Base-by-base conservation (phyloP, 768 basidiomycete species). In the Podaxis mareebaensis region DNA sequence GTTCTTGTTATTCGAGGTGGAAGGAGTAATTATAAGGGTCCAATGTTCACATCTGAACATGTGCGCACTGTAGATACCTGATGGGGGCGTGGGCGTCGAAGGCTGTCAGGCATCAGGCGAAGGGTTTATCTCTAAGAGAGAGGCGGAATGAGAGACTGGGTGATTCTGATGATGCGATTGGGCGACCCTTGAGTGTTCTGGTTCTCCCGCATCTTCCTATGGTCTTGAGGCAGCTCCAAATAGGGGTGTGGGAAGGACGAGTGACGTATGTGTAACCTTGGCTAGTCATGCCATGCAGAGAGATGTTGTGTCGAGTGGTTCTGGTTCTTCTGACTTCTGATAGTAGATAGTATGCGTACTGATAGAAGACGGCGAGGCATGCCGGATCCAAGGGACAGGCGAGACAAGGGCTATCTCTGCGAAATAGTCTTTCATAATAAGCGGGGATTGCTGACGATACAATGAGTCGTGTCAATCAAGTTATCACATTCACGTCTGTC, bases 181-280 rank as follows among this genome's bases (percentile, higher is more conserved):
- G 38, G 22, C 11, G 22, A 56, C 39, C 54, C n/a, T 46, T 46
- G 36, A 24, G 33, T 26, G 22, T 38, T 40, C 36, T 15, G n/a
- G 8, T 20, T 20, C 10, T 51, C n/a, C 20, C 20, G 48, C n/a
- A 7, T 51, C 33, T 33, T 33, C 33, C 33, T 33, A 33, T 33
- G 33, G 49, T 12, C 11, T 28, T 51, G 49, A 10, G 53, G 30
- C n/a, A 54, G 15, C 54, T 40, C 54, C 54, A n/a, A 24, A 56
- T 56, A 40, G 54, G 22, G 24, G 24, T 51, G 49, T 51, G 49
- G 49, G 49, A 51, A 28, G 49, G 26, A 55, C 17, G 38, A 55
- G 38, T 56, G 54, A 56, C 54, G 54, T 56, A 39, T 20, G 22
- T 51, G 11, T 24, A 40, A 40, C 54, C n/a, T 56, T 55, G 54